Base-by-base conservation (phyloP, 164 flowering plant species). In the Warburgia ugandensis region DNA sequence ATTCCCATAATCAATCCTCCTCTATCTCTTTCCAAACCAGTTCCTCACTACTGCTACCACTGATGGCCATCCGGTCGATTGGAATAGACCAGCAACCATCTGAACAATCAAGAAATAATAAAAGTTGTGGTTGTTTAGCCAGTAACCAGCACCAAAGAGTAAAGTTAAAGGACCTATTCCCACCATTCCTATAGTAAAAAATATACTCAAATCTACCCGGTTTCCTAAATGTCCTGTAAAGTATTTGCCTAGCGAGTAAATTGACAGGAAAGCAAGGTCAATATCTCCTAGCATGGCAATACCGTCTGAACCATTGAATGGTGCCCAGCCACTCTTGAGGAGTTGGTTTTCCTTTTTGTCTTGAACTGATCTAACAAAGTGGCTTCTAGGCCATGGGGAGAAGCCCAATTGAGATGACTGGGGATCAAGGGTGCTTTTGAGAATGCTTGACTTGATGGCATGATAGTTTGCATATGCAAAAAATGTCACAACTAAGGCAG, bases 1-100 rank as follows among this genome's bases (percentile, higher is more conserved):
- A 91, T 77, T 3, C 98, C 98, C 98, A 91, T 85, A 29, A 91
- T 85, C 22, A 91, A 65, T 26, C 98, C 98, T n/a, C 53, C 98
- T 74, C 63, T 77, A 85, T 13, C 65, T 79, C 75, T 91, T 91
- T 27, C 94, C 92, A 62, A 83, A 91, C 98, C 98, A 91, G 54
- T 87, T 85, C 17, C 95, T 96, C 14, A 91, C 84, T 1, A 91
- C 96, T 16, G 98, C 98, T 17, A 91, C 94, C 21, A 91, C 98
- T 1, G 96, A 87, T 21, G 98, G 98, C 98, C 98, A 91, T 13
- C 98, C 98, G 5, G 96, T 87, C 6, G 98, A 83, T 54, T 91
- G 96, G 51, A 80, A 79, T 56, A 85, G 61, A 10, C 98, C 98
- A 3, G 98, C 95, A 19, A 83, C 9, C 95, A 87, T 83, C 58